Evolutionary conservation across 495 filamentous ascomycete species (phyloP).

Genomic region (Xylaria scruposa): DNA sequence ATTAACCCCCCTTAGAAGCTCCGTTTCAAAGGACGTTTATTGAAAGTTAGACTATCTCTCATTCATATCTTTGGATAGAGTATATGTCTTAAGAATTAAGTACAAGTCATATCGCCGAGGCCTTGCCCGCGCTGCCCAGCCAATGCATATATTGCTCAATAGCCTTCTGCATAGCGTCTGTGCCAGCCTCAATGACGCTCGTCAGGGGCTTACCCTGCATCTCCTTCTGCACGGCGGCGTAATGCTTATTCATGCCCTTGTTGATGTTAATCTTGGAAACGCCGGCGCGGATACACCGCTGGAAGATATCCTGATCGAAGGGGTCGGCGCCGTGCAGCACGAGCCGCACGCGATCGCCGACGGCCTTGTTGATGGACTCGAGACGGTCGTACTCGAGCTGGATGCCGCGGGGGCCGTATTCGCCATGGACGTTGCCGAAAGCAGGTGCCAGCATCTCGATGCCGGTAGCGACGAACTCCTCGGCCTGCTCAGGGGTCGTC

Average conservation of each 20-base stretch:
- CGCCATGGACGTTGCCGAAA: constrained; percentile 87
- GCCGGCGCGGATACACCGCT: constrained; percentile 70
- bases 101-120: constrained; percentile 30
- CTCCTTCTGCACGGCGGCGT: constrained; percentile 68
- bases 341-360: constrained; percentile 67
- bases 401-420: constrained; percentile 77
- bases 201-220: constrained; percentile 74
- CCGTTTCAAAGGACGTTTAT: background rate
- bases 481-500: constrained; percentile 79
- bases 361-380: constrained; percentile 64
- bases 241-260: constrained; percentile 78
- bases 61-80: background rate
- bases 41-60: background rate
- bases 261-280: constrained; percentile 86
- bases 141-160: constrained; percentile 78
- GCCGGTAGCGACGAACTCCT: constrained; percentile 77
- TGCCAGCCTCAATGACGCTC: constrained; percentile 73
- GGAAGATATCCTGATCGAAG: constrained; percentile 72
- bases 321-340: constrained; percentile 83
- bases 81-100: constrained; percentile 28
- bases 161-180: constrained; percentile 73
- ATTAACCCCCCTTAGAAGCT: background rate
- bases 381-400: constrained; percentile 76
- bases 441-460: constrained; percentile 86
- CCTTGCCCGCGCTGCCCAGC: constrained; percentile 71